A percentile compares a stretch with the other conserved stretches of the same genome.
Evolutionary conservation across 352 stramenopile species (phyloP).

Genomic region (Phytophthora agathidicida): DNA sequence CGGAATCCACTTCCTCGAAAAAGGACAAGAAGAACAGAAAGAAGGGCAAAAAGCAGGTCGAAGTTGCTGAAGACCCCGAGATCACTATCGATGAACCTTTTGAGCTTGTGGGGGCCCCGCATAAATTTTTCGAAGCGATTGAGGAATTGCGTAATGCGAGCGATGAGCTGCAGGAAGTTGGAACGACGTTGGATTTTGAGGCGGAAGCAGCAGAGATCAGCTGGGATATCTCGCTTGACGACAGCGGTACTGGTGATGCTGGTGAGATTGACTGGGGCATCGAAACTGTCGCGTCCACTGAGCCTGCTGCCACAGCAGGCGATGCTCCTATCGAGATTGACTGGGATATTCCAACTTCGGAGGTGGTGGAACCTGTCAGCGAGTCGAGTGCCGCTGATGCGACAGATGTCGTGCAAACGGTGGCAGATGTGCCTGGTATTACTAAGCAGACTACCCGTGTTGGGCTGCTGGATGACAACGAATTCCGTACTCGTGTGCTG

Average conservation of each 20-base stretch:
- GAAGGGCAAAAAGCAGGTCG: slow-evolving; percentile 31
- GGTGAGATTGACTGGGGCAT: slow-evolving; percentile 76
- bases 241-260: slow-evolving; percentile 31
- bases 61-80: slow-evolving; percentile 13
- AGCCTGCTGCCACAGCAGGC: slow-evolving; percentile 21
- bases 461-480: slow-evolving; percentile 53
- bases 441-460: slow-evolving; percentile 43
- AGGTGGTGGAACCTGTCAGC: slow-evolving; percentile 37
- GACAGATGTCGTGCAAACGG: slow-evolving; percentile 9
- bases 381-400: slow-evolving; percentile 5
- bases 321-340: slow-evolving; percentile 67
- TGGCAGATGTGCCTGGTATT: slow-evolving; percentile 7
- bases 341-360: slow-evolving; percentile 72
- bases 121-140: slow-evolving; percentile 68
- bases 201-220: slow-evolving; percentile 66
- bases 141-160: slow-evolving; percentile 50
- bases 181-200: slow-evolving; percentile 52
- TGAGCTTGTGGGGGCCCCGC: slow-evolving; percentile 42
- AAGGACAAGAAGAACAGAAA: slow-evolving; percentile 55
- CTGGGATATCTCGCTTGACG: slow-evolving; percentile 73
- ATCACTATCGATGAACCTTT: slow-evolving; percentile 32
- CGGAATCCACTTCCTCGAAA: slow-evolving; percentile 30
- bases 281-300: slow-evolving; percentile 38
- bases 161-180: slow-evolving; percentile 32
- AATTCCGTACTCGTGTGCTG: slow-evolving; percentile 62